Conservation (phyloP, 768 basidiomycete genomes). For the Chalciporus pseudorubinellus region DNA sequence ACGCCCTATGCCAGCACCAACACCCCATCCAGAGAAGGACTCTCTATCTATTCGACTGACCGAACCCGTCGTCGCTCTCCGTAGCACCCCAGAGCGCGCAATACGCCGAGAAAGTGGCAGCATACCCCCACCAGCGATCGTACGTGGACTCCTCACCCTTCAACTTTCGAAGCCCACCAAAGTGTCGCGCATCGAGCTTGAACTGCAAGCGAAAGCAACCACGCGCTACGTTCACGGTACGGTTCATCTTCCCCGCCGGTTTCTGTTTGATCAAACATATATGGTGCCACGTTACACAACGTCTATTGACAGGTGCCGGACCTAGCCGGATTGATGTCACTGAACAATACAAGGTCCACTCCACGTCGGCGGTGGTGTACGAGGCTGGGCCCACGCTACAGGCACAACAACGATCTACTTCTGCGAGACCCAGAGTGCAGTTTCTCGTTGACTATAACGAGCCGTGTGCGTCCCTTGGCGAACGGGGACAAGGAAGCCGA, state of each 20-base stretch:
- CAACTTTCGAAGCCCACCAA: slow-evolving; percentile 73
- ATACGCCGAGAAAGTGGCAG: slow-evolving; percentile 24
- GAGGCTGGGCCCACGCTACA: slow-evolving; percentile 48
- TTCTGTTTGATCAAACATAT: no score
- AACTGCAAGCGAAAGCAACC: slow-evolving; percentile 66
- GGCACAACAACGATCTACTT: slow-evolving; percentile 8
- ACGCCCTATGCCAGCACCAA: not conserved
- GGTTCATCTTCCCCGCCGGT: slow-evolving; percentile 15
- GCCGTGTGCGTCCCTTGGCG: not conserved
- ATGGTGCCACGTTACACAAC: not conserved
- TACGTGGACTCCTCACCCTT: slow-evolving; percentile 66
- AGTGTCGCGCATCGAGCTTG: slow-evolving; percentile 82
- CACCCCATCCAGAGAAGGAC: slow-evolving; percentile 33
- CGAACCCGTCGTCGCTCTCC: slow-evolving; percentile 73
- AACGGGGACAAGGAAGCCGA: not conserved
- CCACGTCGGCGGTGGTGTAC: slow-evolving; percentile 71
- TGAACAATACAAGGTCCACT: slow-evolving; percentile 76
- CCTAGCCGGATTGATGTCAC: slow-evolving; percentile 69
- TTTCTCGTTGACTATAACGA: slow-evolving; percentile 5
- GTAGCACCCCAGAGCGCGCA: slow-evolving; percentile 38
- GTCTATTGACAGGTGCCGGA: slow-evolving; percentile 50
- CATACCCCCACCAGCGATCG: slow-evolving; percentile 54
- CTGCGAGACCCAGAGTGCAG: slow-evolving; percentile 17
- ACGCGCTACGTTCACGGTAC: slow-evolving; percentile 88
- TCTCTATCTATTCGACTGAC: slow-evolving; percentile 59